These are phyloP conservation scores for Skeletonema grethae DNA, from an alignment of 108 stramenopile genomes.

Conservation along the genomic window DNA sequence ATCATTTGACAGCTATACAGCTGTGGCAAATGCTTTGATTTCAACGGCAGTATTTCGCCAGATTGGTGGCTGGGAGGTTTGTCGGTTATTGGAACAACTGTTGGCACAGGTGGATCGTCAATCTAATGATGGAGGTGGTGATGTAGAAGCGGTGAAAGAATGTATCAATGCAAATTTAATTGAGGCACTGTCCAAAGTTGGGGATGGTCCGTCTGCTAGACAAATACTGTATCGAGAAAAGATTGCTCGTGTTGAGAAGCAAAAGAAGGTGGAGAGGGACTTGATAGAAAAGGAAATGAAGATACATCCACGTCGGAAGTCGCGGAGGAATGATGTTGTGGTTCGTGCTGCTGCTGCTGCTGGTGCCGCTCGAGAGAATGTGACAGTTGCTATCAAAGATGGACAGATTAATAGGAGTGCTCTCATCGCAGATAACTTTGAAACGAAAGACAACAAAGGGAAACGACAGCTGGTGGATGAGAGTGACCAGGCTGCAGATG, in stretches of 20 bases:
- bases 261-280: neutral
- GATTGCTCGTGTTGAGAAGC: neutral
- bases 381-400: neutral
- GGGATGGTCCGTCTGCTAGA: neutral
- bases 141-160: neutral
- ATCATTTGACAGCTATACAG: neutral
- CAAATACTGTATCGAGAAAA: neutral
- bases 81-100: neutral
- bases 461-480: neutral
- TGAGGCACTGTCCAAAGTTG: constrained; percentile 1
- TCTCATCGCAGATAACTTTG: neutral
- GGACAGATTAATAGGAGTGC: neutral
- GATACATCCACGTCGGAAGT: neutral
- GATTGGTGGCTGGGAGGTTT: neutral
- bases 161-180: constrained; percentile 6
- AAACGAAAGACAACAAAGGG: neutral
- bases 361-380: neutral
- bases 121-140: neutral
- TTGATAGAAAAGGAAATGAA: neutral
- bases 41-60: neutral
- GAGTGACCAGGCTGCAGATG: neutral
- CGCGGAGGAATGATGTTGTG: neutral
- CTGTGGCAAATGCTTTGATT: neutral
- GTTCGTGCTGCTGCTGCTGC: neutral
- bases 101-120: neutral